A percentile compares a stretch with the other conserved stretches of the same genome.
Conservation (phyloP, 208 protist genomes). For the Trichomonas tenax region DNA sequence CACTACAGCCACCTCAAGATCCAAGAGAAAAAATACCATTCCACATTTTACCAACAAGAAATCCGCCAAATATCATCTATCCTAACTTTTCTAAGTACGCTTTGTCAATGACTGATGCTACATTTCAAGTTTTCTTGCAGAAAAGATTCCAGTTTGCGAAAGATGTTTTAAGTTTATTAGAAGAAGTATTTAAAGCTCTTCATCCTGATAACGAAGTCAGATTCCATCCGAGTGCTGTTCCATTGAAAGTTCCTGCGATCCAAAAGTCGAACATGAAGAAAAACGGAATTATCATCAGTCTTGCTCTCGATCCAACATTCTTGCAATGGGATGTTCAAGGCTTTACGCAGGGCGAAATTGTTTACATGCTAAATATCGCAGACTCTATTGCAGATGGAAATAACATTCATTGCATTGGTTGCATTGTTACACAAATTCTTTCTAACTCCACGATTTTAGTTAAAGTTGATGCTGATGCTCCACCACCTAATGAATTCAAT, state of each 20-base stretch:
- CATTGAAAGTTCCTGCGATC: background rate
- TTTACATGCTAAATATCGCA: background rate
- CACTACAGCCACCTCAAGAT: background rate
- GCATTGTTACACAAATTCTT: background rate
- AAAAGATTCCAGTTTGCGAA: background rate
- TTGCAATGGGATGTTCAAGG: background rate
- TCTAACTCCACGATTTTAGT: background rate
- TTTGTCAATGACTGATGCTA: background rate
- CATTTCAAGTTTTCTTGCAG: background rate
- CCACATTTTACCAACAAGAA: background rate
- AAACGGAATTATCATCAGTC: background rate
- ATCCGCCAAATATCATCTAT: background rate
- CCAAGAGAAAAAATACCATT: background rate
- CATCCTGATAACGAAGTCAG: background rate
- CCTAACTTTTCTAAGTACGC: background rate
- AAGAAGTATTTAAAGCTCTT: background rate
- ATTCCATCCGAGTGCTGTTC: background rate
- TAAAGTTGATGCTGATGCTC: background rate
- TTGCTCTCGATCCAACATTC: background rate
- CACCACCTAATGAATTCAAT: background rate
- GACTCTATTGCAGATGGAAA: background rate
- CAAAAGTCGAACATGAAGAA: background rate
- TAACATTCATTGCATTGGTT: background rate
- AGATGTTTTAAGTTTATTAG: background rate
- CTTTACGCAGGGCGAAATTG: background rate